Evolutionary conservation across 208 protist species (phyloP), one percentile per base, ranked within the genome.

Genomic region (Crithidia expoeki): DNA sequence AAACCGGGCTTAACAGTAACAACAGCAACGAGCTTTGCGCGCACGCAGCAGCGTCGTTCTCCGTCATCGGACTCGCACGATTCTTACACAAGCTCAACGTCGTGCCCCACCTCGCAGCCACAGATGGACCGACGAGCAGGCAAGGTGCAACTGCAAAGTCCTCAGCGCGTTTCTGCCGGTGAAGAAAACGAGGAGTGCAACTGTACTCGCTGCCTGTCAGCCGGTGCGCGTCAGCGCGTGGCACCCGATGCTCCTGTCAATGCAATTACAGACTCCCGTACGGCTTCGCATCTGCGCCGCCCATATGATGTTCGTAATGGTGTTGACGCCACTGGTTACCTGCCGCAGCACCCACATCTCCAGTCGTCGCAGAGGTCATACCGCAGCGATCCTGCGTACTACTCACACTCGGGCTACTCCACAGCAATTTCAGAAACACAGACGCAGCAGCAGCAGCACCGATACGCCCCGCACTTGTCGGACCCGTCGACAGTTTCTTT

Each of bases 391-490:
- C 21, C 34, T 34, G 2, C 38, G 12, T 62, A 50, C 57, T 46
- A 62, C 38, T 49, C 61, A 4, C 64, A 68, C 61, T 44, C 36
- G 32, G 56, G 51, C 44, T 36, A 47, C 19, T 56, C 62, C 17
- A 40, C 38, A 2, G 52, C 34, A 5, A 67, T 34, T 11, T 51
- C 36, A 21, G 61, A 62, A 11, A 51, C 51, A n/a, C 60, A 61
- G 47, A 28, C 9, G 17, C 21, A 40, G 42, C 19, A 25, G 14
- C 36, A 51, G 33, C 40, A 47, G 46, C 71, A 76, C 47, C 63
- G 32, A 23, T 55, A 79, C 55, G 59, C 34, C 17, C 66, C 61
- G 4, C 60, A n/a, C 60, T 52, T 25, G 58, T 50, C 58, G 2
- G 58, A 49, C 2, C 58, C 58, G 58, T 49, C 42, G 23, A 38